Evolutionary conservation across 345 rosid genomes (phyloP), one percentile per base, ranked within the genome.

Genomic region (Aquilaria yunnanensis): DNA sequence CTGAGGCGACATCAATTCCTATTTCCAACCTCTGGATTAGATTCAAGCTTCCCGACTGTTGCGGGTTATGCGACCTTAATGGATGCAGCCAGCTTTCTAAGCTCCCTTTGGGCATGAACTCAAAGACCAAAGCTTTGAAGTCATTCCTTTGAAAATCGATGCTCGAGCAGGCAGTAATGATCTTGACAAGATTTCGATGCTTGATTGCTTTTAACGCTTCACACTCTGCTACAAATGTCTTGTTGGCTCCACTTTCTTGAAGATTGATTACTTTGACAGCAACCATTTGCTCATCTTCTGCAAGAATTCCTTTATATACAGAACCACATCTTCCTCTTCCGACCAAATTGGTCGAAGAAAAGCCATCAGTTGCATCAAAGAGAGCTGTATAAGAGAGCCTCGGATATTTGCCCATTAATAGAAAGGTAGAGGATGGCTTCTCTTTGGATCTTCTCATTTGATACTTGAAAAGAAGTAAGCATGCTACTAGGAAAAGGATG

Each of bases 121-220:
- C 66, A n/a, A 60, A 12, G 11, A 72, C 68, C 59, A 74, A 14
- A 7, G 55, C 67, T 33, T 64, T 61, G 0, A 51, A 4, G n/a
- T 65, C 70, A 37, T 37, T 37, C 43, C 43, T 37, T 37, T 37
- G 43, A 9, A 37, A 37, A 9, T 37, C 43, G 0, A 13, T 32
- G 12, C 10, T 68, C 0, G 73, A 45, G 43, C 77, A 73, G 10
- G 54, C 5, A 12, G 46, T 73, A 2, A 73, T 55, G 14, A 68
- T 32, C 57, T 57, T 74, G 4, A 73, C 66, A 10, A 73, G 57
- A 37, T 73, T 73, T 29, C 71, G 63, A 46, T 72, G 67, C 16
- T 37, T 4, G 33, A 66, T 72, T 0, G 47, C 49, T 4, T 55
- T n/a, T 51, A 68, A 2, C 0, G 41, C 43, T 12, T 61, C 58